Percentiles rank a stretch among this genome's conserved stretches.
Conservation (phyloP, 1,284 basidiomycete species). For the Lentinula novae-zelandiae region DNA sequence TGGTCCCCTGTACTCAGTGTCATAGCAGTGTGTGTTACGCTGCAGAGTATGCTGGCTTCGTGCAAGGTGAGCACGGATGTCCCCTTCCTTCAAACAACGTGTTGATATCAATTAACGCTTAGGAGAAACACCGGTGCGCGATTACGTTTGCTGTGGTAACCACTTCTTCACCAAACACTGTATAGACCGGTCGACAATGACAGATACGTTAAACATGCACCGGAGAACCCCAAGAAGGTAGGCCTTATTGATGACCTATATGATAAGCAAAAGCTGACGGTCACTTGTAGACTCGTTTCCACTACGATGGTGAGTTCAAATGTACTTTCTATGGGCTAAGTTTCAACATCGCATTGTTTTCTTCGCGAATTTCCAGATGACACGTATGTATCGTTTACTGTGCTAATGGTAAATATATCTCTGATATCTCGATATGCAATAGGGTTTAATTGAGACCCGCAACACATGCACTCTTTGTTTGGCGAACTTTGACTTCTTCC, state of each 20-base stretch:
- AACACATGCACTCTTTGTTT: neutral
- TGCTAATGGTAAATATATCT: neutral
- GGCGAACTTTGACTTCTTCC: neutral
- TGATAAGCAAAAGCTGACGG: neutral
- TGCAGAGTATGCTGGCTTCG: conserved; percentile 86
- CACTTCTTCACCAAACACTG: neutral
- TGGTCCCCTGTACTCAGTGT: conserved; percentile 85
- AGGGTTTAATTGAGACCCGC: conserved; percentile 8
- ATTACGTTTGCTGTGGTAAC: neutral
- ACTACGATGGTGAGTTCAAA: conserved; percentile 61
- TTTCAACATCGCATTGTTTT: neutral
- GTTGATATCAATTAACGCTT: neutral
- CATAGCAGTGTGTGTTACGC: conserved; percentile 71
- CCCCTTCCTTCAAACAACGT: neutral
- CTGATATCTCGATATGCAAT: neutral
- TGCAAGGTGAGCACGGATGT: conserved; percentile 57
- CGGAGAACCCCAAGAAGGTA: conserved; percentile 86
- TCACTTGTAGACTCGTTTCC: conserved; percentile 57
- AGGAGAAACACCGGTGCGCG: conserved; percentile 72
- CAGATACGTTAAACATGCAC: conserved; percentile 73
- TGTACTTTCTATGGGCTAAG: neutral
- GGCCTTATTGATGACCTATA: conserved; percentile 18
- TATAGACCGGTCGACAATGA: conserved; percentile 74
- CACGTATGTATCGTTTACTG: conserved; percentile 29
- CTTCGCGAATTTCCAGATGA: conserved; percentile 29